Evolutionary conservation across 2,329 filamentous ascomycete genomes (phyloP), one percentile per base, ranked within the genome.

Genomic region (Cytospora leucostoma): DNA sequence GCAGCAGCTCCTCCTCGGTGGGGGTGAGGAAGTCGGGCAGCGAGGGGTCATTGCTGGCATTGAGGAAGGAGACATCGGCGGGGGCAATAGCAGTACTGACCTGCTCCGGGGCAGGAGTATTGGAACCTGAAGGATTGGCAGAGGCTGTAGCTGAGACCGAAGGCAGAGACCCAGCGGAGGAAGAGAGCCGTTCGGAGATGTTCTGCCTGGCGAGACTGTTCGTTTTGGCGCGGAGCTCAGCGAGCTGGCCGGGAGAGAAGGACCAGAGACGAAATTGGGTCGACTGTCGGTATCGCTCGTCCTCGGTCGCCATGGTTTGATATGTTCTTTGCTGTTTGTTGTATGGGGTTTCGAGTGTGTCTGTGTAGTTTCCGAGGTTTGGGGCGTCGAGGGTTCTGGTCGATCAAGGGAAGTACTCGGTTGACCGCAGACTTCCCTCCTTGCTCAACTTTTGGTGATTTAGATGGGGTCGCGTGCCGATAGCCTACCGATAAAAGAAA

Each of bases 211-310:
- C 95, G 56, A 91, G 83, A 11, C 83, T 78, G 77, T 97, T 97
- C 37, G 93, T 97, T 68, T 89, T 89, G 50, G 82, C 79, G 63
- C 95, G 91, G 32, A 94, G 83, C 2, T 88, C 82, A 56, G 84
- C 81, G 4, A 99, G 85, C 47, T 88, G 86, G 3, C 86, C 77
- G 3, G 88, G 85, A 0, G 92, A 92, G 77, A 94, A 98, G 12
- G 93, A 97, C 95, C 95, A 99, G 64, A 96, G 83, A 51, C 91
- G 87, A 74, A 88, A 98, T 76, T 99, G 95, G 54, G 92, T 94
- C 0, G 94, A 96, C 58, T 90, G 85, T 37, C 92, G 88, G 78
- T 98, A 99, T 61, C 93, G 83, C 69, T 92, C 91, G 77, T 99
- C 95, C 83, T 99, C 95, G 66, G 87, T 90, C 8, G 83, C 82